Conservation (phyloP, 768 basidiomycete species). For the Trametes maxima region DNA sequence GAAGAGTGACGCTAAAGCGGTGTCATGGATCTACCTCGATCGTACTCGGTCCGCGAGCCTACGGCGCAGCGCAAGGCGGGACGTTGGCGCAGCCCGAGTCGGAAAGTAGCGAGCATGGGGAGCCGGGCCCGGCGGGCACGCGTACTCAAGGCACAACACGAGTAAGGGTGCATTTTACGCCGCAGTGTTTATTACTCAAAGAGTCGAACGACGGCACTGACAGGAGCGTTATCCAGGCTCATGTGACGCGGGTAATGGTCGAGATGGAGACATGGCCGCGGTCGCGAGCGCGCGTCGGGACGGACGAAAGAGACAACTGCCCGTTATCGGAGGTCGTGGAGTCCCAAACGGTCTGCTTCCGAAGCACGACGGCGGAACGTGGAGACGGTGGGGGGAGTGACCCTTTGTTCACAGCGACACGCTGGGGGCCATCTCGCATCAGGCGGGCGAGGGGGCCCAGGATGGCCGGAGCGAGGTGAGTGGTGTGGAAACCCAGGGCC, state of each 20-base stretch:
- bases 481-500: conserved; percentile 21
- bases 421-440: conserved; percentile 8
- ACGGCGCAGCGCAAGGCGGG: background rate
- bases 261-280: conserved; percentile 11
- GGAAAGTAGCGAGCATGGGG: conserved; percentile 8
- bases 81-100: background rate
- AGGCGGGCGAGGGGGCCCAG: conserved; percentile 3
- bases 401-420: conserved; percentile 1
- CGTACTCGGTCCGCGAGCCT: background rate
- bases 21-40: conserved; percentile 5
- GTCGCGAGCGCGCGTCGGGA: conserved; percentile 6
- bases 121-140: background rate
- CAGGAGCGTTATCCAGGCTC: background rate
- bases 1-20: background rate
- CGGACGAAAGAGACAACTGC: background rate
- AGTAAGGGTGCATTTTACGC: background rate
- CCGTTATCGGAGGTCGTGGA: conserved; percentile 11
- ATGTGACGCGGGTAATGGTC: background rate
- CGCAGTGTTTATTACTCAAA: too few relatives aligned
- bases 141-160: background rate
- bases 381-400: conserved; percentile 6
- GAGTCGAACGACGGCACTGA: background rate
- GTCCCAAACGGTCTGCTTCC: conserved; percentile 12
- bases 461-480: conserved; percentile 13
- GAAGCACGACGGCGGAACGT: background rate